A percentile compares a stretch with the other conserved stretches of the same genome.
These are phyloP conservation scores for Ogataea angusta DNA, from an alignment of 805 yeast species.

Conservation along the genomic window DNA sequence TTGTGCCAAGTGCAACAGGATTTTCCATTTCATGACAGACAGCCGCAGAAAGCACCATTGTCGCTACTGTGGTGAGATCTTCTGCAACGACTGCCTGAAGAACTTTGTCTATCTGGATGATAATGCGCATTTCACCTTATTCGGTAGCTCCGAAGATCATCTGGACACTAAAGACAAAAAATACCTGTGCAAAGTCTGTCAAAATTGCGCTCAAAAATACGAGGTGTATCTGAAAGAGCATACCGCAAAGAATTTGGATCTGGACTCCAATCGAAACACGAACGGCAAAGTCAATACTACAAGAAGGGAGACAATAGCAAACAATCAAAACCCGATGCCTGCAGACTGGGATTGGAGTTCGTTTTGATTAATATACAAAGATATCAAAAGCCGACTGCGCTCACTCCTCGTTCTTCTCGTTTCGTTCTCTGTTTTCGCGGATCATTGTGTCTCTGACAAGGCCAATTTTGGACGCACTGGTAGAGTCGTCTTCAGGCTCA, in stretches of 20 bases:
- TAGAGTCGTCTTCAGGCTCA: conserved; percentile 11
- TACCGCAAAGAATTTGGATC: conserved; percentile 28
- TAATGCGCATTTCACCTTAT: conserved; percentile 35
- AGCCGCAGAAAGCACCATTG: conserved; percentile 44
- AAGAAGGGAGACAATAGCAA: conserved; percentile 18
- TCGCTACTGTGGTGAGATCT: conserved; percentile 39
- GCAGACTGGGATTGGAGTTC: conserved; percentile 42
- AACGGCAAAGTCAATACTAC: conserved; percentile 9
- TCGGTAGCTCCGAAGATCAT: conserved; percentile 26
- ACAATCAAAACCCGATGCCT: conserved; percentile 27
- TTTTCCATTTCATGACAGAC: conserved; percentile 75
- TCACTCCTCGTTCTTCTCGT: conserved; percentile 8
- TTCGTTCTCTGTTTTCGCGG: conserved; percentile 29
- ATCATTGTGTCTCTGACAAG: conserved; percentile 29
- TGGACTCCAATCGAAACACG: conserved; percentile 20
- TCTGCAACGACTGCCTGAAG: conserved; percentile 37
- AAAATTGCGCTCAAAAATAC: conserved; percentile 32
- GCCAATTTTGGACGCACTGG: conserved; percentile 12
- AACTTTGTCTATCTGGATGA: conserved; percentile 35
- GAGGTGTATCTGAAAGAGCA: conserved; percentile 33
- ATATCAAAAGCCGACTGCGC: not conserved
- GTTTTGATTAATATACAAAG: conserved; percentile 20
- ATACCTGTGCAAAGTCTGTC: conserved; percentile 35
- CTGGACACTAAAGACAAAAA: conserved; percentile 20
- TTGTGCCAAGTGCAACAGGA: conserved; percentile 66